Evolutionary conservation across 169 alveolate genomes (phyloP).

Genomic region (Eimeria maxima): DNA sequence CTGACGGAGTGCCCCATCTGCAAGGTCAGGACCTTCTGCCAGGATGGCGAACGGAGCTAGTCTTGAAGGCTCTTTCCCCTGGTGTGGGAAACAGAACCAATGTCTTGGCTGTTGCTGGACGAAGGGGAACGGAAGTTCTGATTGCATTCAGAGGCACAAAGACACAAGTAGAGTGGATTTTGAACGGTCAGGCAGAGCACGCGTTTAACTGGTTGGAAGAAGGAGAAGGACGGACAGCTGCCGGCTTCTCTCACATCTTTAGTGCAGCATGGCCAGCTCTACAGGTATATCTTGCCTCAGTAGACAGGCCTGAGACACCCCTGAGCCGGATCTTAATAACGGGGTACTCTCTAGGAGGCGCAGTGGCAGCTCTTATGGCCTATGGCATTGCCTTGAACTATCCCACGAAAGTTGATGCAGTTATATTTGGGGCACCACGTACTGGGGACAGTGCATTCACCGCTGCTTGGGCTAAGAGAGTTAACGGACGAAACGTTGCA

Average conservation of each 20-base stretch:
- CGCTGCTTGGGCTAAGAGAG: conserved; percentile 76
- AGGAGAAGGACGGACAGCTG: conserved; percentile 72
- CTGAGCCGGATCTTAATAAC: conserved; percentile 72
- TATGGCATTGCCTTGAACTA: conserved; percentile 66
- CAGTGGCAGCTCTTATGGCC: conserved; percentile 82
- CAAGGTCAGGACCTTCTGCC: conserved; percentile 60
- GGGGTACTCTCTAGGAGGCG: conserved; percentile 82
- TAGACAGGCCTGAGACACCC: conserved; percentile 39
- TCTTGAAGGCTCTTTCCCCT: conserved; percentile 75
- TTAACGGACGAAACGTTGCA: conserved; percentile 72
- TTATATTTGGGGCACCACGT: conserved; percentile 81
- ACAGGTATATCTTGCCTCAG: conserved; percentile 76
- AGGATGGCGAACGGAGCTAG: conserved; percentile 81
- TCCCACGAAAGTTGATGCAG: conserved; percentile 71
- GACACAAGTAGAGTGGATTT: conserved; percentile 79
- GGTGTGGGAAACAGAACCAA: conserved; percentile 63
- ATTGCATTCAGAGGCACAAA: conserved; percentile 79
- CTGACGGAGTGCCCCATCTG: conserved; percentile 44
- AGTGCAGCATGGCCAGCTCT: conserved; percentile 83
- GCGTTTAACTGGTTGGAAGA: conserved; percentile 68
- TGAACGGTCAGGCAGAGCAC: conserved; percentile 71
- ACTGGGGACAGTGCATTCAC: conserved; percentile 74
- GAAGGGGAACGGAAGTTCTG: conserved; percentile 64
- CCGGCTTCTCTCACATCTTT: conserved; percentile 78
- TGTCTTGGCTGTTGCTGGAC: conserved; percentile 69